Percentiles rank a stretch among this genome's conserved stretches.
phyloP scores from a whole-genome alignment of 352 stramenopile species.

The Phytophthora fragariaefolia region DNA sequence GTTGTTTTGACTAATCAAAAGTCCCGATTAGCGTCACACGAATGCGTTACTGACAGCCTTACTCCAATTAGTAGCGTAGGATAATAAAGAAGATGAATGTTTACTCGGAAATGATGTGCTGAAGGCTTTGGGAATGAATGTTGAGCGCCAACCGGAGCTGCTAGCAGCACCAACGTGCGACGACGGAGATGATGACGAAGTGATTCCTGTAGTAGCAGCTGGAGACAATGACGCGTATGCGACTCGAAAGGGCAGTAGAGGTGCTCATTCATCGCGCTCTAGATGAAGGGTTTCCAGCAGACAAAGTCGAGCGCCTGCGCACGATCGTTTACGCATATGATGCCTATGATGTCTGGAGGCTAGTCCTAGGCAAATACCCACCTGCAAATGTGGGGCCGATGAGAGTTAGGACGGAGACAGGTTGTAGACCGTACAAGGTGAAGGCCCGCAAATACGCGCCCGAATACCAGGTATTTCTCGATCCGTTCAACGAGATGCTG shows the following conservation, averaged over 20 bases:
- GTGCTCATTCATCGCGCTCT: conserved; percentile 6
- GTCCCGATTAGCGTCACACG: no score
- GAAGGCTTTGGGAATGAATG: conserved; percentile 15
- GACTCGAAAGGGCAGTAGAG: conserved; percentile 9
- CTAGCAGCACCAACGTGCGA: conserved; percentile 2
- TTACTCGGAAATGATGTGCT: conserved; percentile 22
- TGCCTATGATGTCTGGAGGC: conserved; percentile 14
- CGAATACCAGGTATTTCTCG: conserved; percentile 27
- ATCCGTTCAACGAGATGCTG: conserved; percentile 17
- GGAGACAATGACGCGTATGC: neutral
- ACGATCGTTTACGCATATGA: conserved; percentile 8
- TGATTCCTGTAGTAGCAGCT: neutral
- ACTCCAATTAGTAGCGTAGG: no score
- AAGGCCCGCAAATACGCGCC: conserved; percentile 17
- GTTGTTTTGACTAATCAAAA: no score
- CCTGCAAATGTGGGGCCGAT: conserved; percentile 21
- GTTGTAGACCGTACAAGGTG: conserved; percentile 1
- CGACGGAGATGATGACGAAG: conserved; percentile 19
- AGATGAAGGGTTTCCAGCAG: conserved; percentile 13
- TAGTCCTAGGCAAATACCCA: conserved; percentile 15
- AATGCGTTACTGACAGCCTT: no score
- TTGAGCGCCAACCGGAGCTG: conserved; percentile 14
- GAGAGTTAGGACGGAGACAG: conserved; percentile 12
- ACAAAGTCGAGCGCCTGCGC: conserved; percentile 10
- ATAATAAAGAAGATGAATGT: conserved; percentile 15